phyloP scores from a whole-genome alignment of 2,329 filamentous ascomycete genomes.

The Xylariaceae sp. region DNA sequence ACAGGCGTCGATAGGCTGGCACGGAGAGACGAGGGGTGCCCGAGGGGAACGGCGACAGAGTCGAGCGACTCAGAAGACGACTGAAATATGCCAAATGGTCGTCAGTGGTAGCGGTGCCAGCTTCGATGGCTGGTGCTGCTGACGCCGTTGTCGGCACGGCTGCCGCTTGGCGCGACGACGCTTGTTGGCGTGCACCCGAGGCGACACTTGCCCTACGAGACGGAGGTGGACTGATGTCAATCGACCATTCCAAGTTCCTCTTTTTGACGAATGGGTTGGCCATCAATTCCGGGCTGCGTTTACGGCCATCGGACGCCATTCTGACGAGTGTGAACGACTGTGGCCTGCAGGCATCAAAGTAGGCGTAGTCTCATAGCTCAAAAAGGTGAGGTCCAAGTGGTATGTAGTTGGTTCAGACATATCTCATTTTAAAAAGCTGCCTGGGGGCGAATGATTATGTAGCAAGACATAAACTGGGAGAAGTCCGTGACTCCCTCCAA shows the following conservation, averaged over 20 bases:
- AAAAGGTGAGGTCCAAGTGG: too few species aligned
- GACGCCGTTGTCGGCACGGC: slow-evolving; percentile 5
- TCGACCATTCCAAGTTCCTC: slow-evolving; percentile 43
- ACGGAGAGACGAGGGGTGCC: slow-evolving; percentile 35
- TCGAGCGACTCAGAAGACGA: slow-evolving; percentile 29
- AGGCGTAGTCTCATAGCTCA: too few species aligned
- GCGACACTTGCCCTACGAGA: too few species aligned
- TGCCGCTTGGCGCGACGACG: too few species aligned
- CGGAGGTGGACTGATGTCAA: slow-evolving; percentile 22
- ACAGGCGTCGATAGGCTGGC: slow-evolving; percentile 36
- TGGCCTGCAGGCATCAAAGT: too few species aligned
- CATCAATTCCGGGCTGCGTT: slow-evolving; percentile 35
- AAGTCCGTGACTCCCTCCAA: too few species aligned
- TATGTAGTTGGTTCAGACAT: too few species aligned
- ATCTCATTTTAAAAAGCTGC: too few species aligned
- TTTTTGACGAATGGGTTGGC: slow-evolving; percentile 48
- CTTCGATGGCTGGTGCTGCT: slow-evolving; percentile 40
- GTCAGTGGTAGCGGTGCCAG: slow-evolving; percentile 35
- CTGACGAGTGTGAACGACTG: too few species aligned
- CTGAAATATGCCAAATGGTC: slow-evolving; percentile 42
- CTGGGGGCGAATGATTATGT: too few species aligned
- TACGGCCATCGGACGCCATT: slow-evolving; percentile 25
- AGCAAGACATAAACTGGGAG: too few species aligned
- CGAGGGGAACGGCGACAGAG: slow-evolving; percentile 21
- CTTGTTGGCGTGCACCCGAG: too few species aligned